A percentile compares a stretch with the other conserved stretches of the same genome.
phyloP scores from a whole-genome alignment of 1,139 yeast species.

The Entelexis sorbosivorans region DNA sequence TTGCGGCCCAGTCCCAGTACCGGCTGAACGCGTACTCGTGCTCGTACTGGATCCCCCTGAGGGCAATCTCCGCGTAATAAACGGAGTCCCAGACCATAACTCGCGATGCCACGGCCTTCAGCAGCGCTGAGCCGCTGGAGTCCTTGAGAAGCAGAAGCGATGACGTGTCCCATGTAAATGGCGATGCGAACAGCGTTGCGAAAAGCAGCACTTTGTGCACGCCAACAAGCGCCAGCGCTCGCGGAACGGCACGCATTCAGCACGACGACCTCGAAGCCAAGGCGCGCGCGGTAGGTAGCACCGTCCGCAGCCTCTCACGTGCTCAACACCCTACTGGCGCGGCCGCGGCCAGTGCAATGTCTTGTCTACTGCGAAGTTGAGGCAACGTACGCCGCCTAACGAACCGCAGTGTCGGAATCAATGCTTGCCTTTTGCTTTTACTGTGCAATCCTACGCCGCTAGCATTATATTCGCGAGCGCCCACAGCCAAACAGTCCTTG shows the following conservation, averaged over 20 bases:
- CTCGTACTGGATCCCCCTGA: conserved; percentile 44
- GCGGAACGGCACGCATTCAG: neutral
- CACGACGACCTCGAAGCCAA: too few species aligned
- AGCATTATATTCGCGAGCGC: too few species aligned
- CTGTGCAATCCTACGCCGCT: too few species aligned
- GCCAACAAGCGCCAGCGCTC: neutral
- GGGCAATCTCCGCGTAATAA: conserved; percentile 52
- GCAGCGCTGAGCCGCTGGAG: neutral
- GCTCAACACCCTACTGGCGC: too few species aligned
- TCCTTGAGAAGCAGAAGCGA: conserved; percentile 1
- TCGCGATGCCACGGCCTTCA: conserved; percentile 27
- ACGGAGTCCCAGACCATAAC: conserved; percentile 80
- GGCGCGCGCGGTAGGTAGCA: too few species aligned
- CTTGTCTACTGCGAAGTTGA: too few species aligned
- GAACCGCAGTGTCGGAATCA: too few species aligned
- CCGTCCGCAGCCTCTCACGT: too few species aligned
- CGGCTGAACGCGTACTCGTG: conserved; percentile 89
- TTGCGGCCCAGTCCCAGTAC: conserved; percentile 45
- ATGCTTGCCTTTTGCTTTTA: too few species aligned
- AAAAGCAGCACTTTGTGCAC: conserved; percentile 6
- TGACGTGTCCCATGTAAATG: conserved; percentile 18
- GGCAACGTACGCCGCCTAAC: too few species aligned
- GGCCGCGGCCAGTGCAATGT: too few species aligned
- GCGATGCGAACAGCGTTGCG: conserved; percentile 4
- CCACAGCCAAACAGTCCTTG: too few species aligned